Conservation (phyloP, 2,329 filamentous ascomycete genomes). For the Cladorrhinum sp. region DNA sequence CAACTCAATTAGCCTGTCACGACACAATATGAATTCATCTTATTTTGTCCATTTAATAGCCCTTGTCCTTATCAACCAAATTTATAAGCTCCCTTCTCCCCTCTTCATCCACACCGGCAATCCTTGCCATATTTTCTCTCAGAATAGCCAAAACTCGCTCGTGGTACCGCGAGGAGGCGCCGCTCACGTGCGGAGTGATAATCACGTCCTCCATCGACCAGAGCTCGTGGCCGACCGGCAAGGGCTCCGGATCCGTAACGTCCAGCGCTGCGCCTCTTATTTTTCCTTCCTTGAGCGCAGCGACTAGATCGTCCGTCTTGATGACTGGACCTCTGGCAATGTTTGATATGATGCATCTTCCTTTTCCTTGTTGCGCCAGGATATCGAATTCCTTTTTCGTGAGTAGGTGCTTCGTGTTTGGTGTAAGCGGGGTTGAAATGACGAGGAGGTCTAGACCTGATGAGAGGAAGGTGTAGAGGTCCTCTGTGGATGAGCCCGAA, state of each 20-base stretch:
- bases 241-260: conserved; percentile 75
- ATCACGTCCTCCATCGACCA: conserved; percentile 69
- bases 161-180: conserved; percentile 39
- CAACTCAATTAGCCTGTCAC: too few species aligned
- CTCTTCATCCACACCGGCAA: conserved; percentile 31
- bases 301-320: conserved; percentile 55
- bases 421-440: conserved; percentile 50
- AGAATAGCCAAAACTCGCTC: conserved; percentile 43
- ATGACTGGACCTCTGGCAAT: conserved; percentile 61
- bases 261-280: conserved; percentile 68
- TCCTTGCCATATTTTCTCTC: conserved; percentile 38
- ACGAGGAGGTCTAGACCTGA: conserved; percentile 53
- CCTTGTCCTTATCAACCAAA: conserved; percentile 37
- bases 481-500: conserved; percentile 41
- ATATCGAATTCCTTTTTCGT: conserved; percentile 47
- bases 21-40: too few species aligned
- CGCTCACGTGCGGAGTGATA: conserved; percentile 54
- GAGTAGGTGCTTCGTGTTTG: conserved; percentile 49
- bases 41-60: conserved; percentile 25
- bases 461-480: conserved; percentile 49
- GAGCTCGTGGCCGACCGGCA: conserved; percentile 64
- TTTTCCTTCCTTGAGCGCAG: conserved; percentile 49
- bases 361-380: conserved; percentile 29
- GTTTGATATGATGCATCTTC: conserved; percentile 64
- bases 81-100: conserved; percentile 36